Base-by-base conservation (phyloP, 2,329 filamentous ascomycete species). In the Microcera coccophila region DNA sequence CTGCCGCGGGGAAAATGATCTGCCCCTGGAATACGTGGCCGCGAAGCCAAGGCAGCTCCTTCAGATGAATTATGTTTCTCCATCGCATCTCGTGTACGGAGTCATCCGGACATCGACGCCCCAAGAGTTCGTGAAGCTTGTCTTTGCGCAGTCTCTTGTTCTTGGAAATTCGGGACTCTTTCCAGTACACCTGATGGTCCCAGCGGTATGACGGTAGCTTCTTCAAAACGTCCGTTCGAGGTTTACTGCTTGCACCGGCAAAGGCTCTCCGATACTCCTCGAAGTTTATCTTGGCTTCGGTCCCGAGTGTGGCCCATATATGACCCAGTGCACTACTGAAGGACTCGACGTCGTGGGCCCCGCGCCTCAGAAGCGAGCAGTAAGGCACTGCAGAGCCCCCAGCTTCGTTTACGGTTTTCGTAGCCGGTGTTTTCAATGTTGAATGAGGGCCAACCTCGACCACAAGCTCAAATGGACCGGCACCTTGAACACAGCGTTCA, bases 41-140 rank as follows among this genome's bases (percentile, higher is more conserved):
- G 34, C 74, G 68, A 4, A 80, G 65, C 67, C 81, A 84, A 1
- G 82, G 75, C 0, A 76, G 53, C 42, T 76, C 72, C 28, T 74
- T 70, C 1, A 70, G 50, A 9, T 66, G 65, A 20, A 77, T 54
- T 18, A 72, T 64, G 44, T 74, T 75, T 28, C 73, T 64, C 74
- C 74, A 78, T 1, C 62, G 69, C 0, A 71, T 71, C 50, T 74
- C 69, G 3, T 68, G 48, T 8, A 72, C 68, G 36, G 62, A 72
- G 12, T 64, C 72, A 35, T 66, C 67, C 45, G 69, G 66, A 10
- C 68, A 69, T 16, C 69, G 53, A 2, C 66, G 60, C 4, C 75
- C 75, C 2, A 78, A 62, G 3, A 78, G 60, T 28, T 76, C 72
- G 42, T 70, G 71, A 2, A 70, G 63, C 1, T 59, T 55, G 16